Conservation (phyloP, 805 yeast species). For the Teunomyces panamensis region DNA sequence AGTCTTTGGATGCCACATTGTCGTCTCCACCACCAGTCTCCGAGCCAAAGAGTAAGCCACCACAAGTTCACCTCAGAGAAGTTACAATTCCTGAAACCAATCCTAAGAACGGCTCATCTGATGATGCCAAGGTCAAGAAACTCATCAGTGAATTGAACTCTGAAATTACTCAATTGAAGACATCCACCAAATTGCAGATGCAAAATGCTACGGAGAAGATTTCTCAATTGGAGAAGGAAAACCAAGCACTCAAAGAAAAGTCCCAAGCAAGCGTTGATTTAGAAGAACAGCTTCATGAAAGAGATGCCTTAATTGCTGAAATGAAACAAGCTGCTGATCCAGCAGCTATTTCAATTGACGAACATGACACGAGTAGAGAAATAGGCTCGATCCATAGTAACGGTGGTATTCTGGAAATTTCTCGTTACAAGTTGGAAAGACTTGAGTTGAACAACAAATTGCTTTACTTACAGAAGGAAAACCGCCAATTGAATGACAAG, state of each 20-base stretch:
- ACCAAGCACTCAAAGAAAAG: conserved; percentile 1
- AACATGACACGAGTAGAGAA: conserved; percentile 10
- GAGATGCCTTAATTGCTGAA: conserved; percentile 29
- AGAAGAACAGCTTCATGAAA: conserved; percentile 25
- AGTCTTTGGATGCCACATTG: background rate
- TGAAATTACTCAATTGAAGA: conserved; percentile 31
- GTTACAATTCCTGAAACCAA: background rate
- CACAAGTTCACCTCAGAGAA: background rate
- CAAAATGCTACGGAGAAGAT: conserved; percentile 57
- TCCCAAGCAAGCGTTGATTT: conserved; percentile 12
- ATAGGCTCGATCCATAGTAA: conserved; percentile 3
- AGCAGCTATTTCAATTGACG: conserved; percentile 20
- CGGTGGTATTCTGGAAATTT: conserved; percentile 26
- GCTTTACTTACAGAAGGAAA: conserved; percentile 46
- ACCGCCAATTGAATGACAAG: conserved; percentile 38
- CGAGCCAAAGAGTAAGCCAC: background rate
- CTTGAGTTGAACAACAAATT: conserved; percentile 44
- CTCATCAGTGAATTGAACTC: conserved; percentile 30
- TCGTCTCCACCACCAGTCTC: background rate
- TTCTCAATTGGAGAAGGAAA: conserved; percentile 41
- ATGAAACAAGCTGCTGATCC: conserved; percentile 28
- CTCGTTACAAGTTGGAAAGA: conserved; percentile 41
- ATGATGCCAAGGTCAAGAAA: conserved; percentile 28
- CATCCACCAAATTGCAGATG: conserved; percentile 46
- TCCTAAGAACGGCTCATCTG: conserved; percentile 8